Percentiles rank a stretch among this genome's conserved stretches.
Conservation (phyloP, 257 asterid species). For the Lithospermum erythrorhizon region DNA sequence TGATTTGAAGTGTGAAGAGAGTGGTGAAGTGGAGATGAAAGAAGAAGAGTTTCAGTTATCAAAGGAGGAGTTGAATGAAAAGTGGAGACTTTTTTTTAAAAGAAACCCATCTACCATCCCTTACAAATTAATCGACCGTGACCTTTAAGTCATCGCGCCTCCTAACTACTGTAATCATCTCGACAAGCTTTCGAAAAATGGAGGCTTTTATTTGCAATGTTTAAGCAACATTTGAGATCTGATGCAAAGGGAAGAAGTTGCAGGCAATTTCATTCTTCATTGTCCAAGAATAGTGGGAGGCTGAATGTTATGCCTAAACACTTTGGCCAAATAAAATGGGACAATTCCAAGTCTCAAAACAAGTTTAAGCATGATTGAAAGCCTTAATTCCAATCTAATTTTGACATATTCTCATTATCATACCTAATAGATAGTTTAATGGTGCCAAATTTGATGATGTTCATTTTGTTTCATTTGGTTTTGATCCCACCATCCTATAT, state of each 20-base stretch:
- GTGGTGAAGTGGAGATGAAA: neutral
- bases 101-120: too few species aligned
- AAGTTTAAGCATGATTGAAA: neutral
- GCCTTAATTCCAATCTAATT: neutral
- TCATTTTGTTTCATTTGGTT: too few species aligned
- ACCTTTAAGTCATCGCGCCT: too few species aligned
- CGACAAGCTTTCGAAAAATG: too few species aligned
- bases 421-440: too few species aligned
- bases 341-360: neutral
- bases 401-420: neutral
- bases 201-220: slow-evolving; percentile 89
- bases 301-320: neutral
- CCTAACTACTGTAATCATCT: too few species aligned
- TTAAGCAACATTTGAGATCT: slow-evolving; percentile 77
- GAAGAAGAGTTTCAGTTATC: slow-evolving; percentile 37
- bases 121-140: too few species aligned
- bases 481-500: too few species aligned
- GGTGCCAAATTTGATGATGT: too few species aligned
- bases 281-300: neutral
- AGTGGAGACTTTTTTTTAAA: too few species aligned
- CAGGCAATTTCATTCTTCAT: slow-evolving; percentile 7
- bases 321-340: neutral
- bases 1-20: neutral
- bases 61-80: slow-evolving; percentile 65
- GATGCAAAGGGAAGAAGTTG: slow-evolving; percentile 50